Base-by-base conservation (phyloP, 2,329 filamentous ascomycete species). In the Penicillium fuscoglaucum region DNA sequence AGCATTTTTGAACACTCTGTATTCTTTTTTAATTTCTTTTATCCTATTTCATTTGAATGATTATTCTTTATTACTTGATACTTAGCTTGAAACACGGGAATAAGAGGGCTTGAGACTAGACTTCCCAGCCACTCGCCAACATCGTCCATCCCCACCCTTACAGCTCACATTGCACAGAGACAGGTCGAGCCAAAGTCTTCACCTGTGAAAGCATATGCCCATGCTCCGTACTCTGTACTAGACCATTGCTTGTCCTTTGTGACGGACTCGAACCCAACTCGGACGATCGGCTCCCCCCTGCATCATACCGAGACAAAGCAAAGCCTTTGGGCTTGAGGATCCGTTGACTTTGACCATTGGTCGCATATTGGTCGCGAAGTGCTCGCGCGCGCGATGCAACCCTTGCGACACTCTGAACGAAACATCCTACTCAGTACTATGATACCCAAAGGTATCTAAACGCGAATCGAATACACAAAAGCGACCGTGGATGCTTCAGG, bases 321-420 rank as follows among this genome's bases (percentile, higher is more conserved):
- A 50, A 48, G 39, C 15, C 40, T 40, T 24, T 29, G 41, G 37
- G 21, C 50, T 41, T 55, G 43, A 26, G 8, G 54, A 61, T 45
- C 50, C 52, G 54, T 61, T 58, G 43, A 50, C 47, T 61, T 45
- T 19, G 43, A 54, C 24, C 13, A 54, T 40, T 52, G 29, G 55
- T 58, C 33, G 46, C 52, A 46, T 40, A 17, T 37, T 59, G 44
- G 55, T 54, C 55, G 55, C 50, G 35, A 29, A 41, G 44, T 54
- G 50, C 21, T 41, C 15, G 21, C 37, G 24, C 61, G 61, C 61
- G 60, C 43, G 46, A 64, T 64, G 61, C 52, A 55, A 62, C 56
- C 45, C 58, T 46, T 59, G 49, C 52, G 35, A 61, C 43, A 53
- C 21, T 54, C 21, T 41, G 26, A 44, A 37, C 29, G 21, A 54